A percentile compares a stretch with the other conserved stretches of the same genome.
Conservation (phyloP, 176 grass and related monocot genomes). For the Paspalum vaginatum region DNA sequence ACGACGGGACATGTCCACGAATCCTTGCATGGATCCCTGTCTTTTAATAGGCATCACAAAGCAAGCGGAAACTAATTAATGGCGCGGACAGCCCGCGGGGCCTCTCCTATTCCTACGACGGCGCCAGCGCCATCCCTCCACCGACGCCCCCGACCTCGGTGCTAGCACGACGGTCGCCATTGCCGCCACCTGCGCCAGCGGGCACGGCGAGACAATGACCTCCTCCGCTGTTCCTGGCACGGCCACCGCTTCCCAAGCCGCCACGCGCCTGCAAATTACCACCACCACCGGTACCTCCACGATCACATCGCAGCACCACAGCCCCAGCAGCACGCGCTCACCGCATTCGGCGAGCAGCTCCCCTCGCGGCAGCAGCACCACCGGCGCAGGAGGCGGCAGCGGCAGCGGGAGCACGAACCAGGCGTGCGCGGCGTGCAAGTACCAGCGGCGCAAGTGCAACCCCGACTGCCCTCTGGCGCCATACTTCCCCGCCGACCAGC, state of each 20-base stretch:
- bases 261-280: slow-evolving; percentile 33
- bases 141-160: slow-evolving; percentile 48
- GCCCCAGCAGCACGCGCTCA: not conserved
- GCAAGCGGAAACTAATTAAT: slow-evolving; percentile 18
- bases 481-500: slow-evolving; percentile 77
- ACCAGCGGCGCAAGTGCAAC: slow-evolving; percentile 74
- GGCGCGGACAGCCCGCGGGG: slow-evolving; percentile 30
- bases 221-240: slow-evolving; percentile 25
- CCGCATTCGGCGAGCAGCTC: slow-evolving; percentile 14
- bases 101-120: slow-evolving; percentile 65
- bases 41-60: slow-evolving; percentile 33
- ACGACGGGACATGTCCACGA: not conserved
- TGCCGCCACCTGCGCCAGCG: slow-evolving; percentile 24
- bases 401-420: slow-evolving; percentile 18
- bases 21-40: not conserved
- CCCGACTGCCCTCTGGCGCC: slow-evolving; percentile 58
- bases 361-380: slow-evolving; percentile 5
- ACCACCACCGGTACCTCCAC: not conserved
- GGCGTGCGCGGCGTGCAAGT: slow-evolving; percentile 79
- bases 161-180: slow-evolving; percentile 23
- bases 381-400: not conserved
- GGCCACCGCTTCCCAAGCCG: slow-evolving; percentile 3
- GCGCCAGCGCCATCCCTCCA: slow-evolving; percentile 46
- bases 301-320: not conserved
- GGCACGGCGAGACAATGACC: slow-evolving; percentile 8